phyloP scores from a whole-genome alignment of 176 grass and related monocot species.

The Hsuehochloa calcarea region DNA sequence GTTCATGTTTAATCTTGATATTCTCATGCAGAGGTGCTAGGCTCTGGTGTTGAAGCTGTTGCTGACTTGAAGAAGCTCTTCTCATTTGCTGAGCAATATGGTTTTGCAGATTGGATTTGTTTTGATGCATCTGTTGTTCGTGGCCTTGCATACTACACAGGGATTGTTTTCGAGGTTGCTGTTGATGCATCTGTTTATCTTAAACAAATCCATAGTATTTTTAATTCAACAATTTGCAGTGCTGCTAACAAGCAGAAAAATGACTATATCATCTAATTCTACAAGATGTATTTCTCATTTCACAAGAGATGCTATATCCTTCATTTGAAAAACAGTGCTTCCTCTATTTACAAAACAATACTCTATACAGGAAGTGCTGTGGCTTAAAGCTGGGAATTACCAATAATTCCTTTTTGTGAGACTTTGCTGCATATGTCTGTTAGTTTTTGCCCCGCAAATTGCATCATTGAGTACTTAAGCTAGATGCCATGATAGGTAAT shows the following conservation, averaged over 20 bases:
- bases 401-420: neutral
- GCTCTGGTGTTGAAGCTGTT: constrained; percentile 69
- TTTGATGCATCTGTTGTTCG: constrained; percentile 91
- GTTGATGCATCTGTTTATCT: neutral
- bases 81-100: constrained; percentile 79
- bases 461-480: neutral
- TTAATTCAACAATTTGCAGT: neutral
- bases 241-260: neutral
- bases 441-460: neutral
- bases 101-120: constrained; percentile 83
- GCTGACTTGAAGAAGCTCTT: constrained; percentile 84
- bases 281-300: neutral
- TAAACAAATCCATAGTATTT: neutral
- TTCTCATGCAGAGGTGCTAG: constrained; percentile 60
- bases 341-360: neutral
- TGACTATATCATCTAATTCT: neutral
- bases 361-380: neutral
- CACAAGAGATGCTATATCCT: neutral
- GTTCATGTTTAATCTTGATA: constrained; percentile 18
- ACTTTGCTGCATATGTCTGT: neutral
- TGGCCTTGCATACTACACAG: constrained; percentile 96
- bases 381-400: neutral
- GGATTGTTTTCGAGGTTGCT: constrained; percentile 86
- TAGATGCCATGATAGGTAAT: neutral
- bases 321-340: neutral